Conservation (phyloP, 176 grass and related monocot species). For the Leersia perrieri region DNA sequence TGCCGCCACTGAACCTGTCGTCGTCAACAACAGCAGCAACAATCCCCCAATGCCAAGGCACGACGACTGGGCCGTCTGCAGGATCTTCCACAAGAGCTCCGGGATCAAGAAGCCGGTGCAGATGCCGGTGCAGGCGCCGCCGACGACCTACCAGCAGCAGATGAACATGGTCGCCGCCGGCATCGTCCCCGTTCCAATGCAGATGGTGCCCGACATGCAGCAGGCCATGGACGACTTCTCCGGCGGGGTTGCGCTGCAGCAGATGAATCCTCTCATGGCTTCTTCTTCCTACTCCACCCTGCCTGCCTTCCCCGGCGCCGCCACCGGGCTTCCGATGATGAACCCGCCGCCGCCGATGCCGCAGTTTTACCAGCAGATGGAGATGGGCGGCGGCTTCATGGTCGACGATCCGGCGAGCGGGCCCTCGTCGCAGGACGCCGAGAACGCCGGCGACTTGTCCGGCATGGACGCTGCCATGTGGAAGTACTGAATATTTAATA, state of each 20-base stretch:
- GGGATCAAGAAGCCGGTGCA: constrained; percentile 26
- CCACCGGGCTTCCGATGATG: neutral
- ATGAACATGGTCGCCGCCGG: neutral
- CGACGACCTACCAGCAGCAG: neutral
- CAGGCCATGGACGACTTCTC: neutral
- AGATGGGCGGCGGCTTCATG: neutral
- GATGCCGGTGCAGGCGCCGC: neutral
- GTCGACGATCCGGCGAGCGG: neutral
- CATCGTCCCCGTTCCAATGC: neutral
- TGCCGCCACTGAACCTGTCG: too few relatives aligned
- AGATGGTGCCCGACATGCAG: neutral
- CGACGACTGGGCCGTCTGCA: constrained; percentile 60
- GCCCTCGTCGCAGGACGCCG: constrained; percentile 17
- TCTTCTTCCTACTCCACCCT: neutral
- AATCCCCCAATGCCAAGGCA: neutral
- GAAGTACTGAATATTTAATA: neutral
- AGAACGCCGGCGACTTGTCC: neutral
- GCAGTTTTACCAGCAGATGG: neutral
- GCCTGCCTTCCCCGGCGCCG: neutral
- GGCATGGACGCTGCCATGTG: constrained; percentile 11
- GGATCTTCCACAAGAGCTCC: constrained; percentile 55
- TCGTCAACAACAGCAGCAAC: neutral
- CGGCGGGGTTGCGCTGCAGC: neutral
- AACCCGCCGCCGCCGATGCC: neutral
- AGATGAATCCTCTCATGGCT: neutral